Evolutionary conservation across 2,329 filamentous ascomycete species (phyloP).

Genomic region (Cytospora paraplurivora): DNA sequence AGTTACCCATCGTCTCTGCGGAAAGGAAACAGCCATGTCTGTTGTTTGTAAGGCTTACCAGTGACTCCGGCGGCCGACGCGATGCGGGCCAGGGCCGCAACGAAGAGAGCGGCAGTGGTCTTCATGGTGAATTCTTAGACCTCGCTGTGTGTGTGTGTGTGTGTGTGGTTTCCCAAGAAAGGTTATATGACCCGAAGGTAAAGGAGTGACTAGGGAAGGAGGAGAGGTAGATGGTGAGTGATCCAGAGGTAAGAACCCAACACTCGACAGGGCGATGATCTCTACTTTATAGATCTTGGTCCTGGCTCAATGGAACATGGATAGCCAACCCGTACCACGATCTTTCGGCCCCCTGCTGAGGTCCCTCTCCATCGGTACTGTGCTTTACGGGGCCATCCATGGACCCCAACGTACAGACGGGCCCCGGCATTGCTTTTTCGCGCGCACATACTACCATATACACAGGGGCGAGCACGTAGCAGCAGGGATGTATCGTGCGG

Average conservation of each 20-base stretch:
- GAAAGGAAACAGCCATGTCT: not conserved
- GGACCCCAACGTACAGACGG: not conserved
- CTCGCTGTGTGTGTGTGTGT: not conserved
- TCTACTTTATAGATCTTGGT: not conserved
- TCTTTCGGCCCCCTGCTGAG: not conserved
- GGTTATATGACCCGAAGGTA: not conserved
- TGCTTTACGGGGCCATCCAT: not conserved
- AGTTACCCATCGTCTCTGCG: not conserved
- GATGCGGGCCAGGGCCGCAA: conserved; percentile 11
- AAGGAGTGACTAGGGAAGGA: conserved; percentile 7
- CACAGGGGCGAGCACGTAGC: not conserved
- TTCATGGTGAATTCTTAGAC: conserved; percentile 10
- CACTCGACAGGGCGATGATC: not conserved
- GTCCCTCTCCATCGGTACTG: not conserved
- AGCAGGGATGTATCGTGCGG: not conserved
- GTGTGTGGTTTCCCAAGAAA: not conserved
- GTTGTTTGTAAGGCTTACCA: not conserved
- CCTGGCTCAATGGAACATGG: not conserved
- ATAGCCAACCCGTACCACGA: not conserved
- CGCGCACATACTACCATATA: not conserved
- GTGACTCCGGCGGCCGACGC: conserved; percentile 16
- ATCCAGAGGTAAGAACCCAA: not conserved
- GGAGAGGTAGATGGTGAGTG: not conserved
- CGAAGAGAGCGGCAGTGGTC: conserved; percentile 1
- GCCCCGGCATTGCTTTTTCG: not conserved